phyloP scores from a whole-genome alignment of 805 yeast species.

The Ogataea angusta region DNA sequence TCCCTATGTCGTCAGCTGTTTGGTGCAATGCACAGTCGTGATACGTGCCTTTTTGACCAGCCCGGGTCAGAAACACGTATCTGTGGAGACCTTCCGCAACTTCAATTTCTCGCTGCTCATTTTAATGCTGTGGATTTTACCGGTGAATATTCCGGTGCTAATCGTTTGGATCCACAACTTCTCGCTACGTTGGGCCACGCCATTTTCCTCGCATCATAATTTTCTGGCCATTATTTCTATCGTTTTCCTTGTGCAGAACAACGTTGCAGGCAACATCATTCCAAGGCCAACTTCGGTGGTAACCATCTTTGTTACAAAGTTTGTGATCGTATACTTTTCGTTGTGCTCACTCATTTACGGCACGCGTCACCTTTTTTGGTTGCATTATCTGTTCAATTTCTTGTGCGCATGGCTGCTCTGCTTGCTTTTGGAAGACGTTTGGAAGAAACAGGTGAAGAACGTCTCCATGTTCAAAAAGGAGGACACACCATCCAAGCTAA shows the following conservation, averaged over 20 bases:
- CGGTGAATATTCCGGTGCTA: constrained; percentile 73
- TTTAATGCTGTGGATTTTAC: constrained; percentile 73
- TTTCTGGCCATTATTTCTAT: constrained; percentile 74
- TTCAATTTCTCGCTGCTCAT: constrained; percentile 62
- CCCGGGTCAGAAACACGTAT: constrained; percentile 1
- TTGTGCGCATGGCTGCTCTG: constrained; percentile 51
- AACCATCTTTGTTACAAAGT: constrained; percentile 33
- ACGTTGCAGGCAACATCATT: constrained; percentile 46
- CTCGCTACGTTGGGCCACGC: constrained; percentile 73
- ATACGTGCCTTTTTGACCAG: constrained; percentile 31
- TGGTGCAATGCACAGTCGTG: constrained; percentile 57
- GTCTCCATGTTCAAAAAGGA: constrained; percentile 16
- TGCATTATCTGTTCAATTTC: constrained; percentile 72
- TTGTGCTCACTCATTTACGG: constrained; percentile 71
- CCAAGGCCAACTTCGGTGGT: constrained; percentile 34
- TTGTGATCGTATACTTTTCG: constrained; percentile 48
- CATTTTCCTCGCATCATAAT: constrained; percentile 85
- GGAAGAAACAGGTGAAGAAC: constrained; percentile 18
- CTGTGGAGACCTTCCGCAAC: constrained; percentile 42
- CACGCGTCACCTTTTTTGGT: constrained; percentile 76
- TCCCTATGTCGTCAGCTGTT: constrained; percentile 58
- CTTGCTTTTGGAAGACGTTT: constrained; percentile 23
- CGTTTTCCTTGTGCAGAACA: constrained; percentile 53
- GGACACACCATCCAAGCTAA: constrained; percentile 20
- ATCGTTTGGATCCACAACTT: constrained; percentile 81